Evolutionary conservation across 208 protist species (phyloP).

Genomic region (Herpetomonas muscarum): DNA sequence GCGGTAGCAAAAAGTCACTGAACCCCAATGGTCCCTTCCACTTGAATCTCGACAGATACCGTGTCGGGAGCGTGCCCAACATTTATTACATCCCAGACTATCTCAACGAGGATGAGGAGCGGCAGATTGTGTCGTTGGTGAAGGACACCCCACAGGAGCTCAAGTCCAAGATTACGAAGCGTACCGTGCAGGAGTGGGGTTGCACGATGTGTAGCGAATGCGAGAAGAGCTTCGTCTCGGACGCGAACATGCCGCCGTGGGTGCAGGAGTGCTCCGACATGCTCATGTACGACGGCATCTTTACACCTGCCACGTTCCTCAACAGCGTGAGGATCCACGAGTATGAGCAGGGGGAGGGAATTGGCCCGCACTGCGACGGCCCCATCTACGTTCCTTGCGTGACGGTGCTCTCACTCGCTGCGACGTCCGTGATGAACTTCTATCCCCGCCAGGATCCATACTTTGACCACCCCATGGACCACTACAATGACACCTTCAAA

Average conservation of each 20-base stretch:
- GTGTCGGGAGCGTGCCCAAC: constrained; percentile 53
- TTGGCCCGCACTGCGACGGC: constrained; percentile 86
- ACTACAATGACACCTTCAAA: constrained; percentile 93
- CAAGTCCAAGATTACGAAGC: constrained; percentile 76
- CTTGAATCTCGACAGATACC: constrained; percentile 59
- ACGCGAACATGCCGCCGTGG: constrained; percentile 86
- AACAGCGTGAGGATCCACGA: constrained; percentile 92
- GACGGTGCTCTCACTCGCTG: constrained; percentile 71
- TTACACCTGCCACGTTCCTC: constrained; percentile 81
- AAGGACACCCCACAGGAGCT: constrained; percentile 62
- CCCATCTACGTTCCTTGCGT: constrained; percentile 87
- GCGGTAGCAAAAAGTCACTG: neutral
- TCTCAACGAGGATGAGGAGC: constrained; percentile 71
- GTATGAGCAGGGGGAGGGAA: constrained; percentile 81
- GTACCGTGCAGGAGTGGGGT: constrained; percentile 88
- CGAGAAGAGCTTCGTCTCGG: constrained; percentile 83
- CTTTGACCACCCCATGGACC: constrained; percentile 76
- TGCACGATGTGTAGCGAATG: constrained; percentile 86
- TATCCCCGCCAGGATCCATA: constrained; percentile 76
- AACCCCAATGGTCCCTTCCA: constrained; percentile 18
- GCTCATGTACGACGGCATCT: constrained; percentile 84
- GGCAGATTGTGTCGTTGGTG: constrained; percentile 58
- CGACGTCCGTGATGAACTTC: constrained; percentile 85
- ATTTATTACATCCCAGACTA: constrained; percentile 91
- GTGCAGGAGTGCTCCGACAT: constrained; percentile 73